Evolutionary conservation across 495 filamentous ascomycete genomes (phyloP).

Genomic region (Lepraria neglecta): DNA sequence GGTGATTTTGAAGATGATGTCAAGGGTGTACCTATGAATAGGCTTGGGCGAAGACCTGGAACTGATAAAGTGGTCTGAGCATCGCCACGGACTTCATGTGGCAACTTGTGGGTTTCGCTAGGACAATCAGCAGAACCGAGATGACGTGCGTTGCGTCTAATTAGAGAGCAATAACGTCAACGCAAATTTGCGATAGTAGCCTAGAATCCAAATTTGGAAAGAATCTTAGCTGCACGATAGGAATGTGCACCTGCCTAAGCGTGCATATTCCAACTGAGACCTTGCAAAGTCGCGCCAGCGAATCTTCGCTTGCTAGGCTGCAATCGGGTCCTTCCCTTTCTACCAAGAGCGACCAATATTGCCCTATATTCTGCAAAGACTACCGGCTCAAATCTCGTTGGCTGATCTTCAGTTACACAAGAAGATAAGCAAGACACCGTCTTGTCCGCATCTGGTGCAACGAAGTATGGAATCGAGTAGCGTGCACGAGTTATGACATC

Average conservation of each 20-base stretch:
- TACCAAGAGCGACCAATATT: constrained; percentile 8
- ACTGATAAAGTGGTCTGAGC: not conserved
- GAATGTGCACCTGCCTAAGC: too few relatives aligned
- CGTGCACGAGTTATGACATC: constrained; percentile 30
- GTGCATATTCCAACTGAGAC: too few relatives aligned
- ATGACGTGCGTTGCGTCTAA: too few relatives aligned
- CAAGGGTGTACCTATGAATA: not conserved
- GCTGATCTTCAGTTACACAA: constrained; percentile 46
- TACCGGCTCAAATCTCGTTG: constrained; percentile 50
- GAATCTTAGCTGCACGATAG: too few relatives aligned
- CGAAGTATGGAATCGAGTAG: constrained; percentile 55
- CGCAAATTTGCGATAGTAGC: too few relatives aligned
- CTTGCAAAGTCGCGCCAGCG: not conserved
- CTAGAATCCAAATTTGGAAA: too few relatives aligned
- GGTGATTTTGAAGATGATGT: not conserved
- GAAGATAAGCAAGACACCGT: constrained; percentile 42
- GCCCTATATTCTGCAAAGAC: constrained; percentile 43
- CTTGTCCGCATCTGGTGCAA: constrained; percentile 36
- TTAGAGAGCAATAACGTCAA: too few relatives aligned
- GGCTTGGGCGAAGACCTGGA: not conserved
- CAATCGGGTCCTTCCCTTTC: not conserved
- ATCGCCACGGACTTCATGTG: not conserved
- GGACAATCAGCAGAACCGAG: too few relatives aligned
- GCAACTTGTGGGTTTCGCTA: too few relatives aligned
- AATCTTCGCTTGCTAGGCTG: not conserved